phyloP scores from a whole-genome alignment of 495 filamentous ascomycete genomes.

The Talaromyces stipitatus region DNA sequence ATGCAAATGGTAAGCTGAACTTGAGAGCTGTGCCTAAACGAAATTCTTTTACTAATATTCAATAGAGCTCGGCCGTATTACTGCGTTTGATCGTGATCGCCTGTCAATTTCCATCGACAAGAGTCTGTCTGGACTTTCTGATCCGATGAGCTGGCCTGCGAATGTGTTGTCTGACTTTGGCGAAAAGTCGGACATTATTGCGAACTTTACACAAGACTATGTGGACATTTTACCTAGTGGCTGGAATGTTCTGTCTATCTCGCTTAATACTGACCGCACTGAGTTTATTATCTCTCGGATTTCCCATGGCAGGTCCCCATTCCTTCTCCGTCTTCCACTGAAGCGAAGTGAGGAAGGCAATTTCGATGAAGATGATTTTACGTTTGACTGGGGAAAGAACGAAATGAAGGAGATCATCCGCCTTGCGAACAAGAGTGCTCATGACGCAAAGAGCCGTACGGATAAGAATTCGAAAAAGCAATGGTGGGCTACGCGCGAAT shows the following conservation, averaged over 20 bases:
- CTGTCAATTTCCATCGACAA: constrained; percentile 38
- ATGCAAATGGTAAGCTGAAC: constrained; percentile 31
- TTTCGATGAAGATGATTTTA: constrained; percentile 74
- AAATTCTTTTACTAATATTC: neutral
- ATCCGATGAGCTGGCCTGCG: constrained; percentile 33
- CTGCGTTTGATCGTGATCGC: constrained; percentile 36
- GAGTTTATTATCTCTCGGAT: constrained; percentile 81
- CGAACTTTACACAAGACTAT: constrained; percentile 31
- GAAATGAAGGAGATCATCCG: constrained; percentile 80
- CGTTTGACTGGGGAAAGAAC: constrained; percentile 64
- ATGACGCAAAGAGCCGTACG: constrained; percentile 56
- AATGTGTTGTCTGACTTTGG: constrained; percentile 12
- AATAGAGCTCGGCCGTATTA: constrained; percentile 38
- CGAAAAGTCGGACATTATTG: constrained; percentile 19
- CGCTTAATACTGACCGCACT: constrained; percentile 66
- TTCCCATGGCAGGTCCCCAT: constrained; percentile 63
- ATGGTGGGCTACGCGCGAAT: constrained; percentile 85
- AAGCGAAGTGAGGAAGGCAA: constrained; percentile 71
- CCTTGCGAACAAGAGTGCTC: constrained; percentile 70
- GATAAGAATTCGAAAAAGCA: constrained; percentile 56
- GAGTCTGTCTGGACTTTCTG: constrained; percentile 30
- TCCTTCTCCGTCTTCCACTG: constrained; percentile 78
- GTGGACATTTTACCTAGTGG: constrained; percentile 61
- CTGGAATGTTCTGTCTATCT: constrained; percentile 84
- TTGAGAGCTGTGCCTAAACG: neutral